Evolutionary conservation across 495 filamentous ascomycete genomes (phyloP).

Genomic region (Penicillium longicatenatum): DNA sequence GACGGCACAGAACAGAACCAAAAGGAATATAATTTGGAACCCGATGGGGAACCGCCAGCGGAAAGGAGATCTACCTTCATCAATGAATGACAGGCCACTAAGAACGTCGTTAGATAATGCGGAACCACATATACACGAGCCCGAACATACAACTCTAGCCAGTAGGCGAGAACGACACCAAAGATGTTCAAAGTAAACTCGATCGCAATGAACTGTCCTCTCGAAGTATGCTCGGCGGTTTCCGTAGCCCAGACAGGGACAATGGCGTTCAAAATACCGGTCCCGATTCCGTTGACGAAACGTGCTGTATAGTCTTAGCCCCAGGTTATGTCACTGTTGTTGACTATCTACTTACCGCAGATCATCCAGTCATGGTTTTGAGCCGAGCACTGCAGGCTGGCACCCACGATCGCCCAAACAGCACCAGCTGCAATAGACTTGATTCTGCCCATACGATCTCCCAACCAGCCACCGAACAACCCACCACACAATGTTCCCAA

Average conservation of each 20-base stretch:
- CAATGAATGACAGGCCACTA: constrained; percentile 56
- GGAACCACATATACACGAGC: neutral
- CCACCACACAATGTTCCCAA: constrained; percentile 65
- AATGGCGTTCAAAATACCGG: constrained; percentile 71
- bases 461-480: constrained; percentile 61
- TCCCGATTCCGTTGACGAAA: constrained; percentile 68
- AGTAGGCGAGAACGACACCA: constrained; percentile 72
- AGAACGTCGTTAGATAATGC: constrained; percentile 27
- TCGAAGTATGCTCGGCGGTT: constrained; percentile 65
- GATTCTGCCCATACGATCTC: constrained; percentile 63
- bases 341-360: constrained; percentile 45
- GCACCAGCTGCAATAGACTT: constrained; percentile 60
- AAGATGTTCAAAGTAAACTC: constrained; percentile 77
- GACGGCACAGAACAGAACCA: constrained; percentile 49
- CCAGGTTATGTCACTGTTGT: neutral
- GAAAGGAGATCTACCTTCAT: constrained; percentile 56
- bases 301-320: constrained; percentile 47
- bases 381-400: constrained; percentile 62
- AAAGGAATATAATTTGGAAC: constrained; percentile 67
- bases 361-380: constrained; percentile 72
- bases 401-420: constrained; percentile 59
- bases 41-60: constrained; percentile 72
- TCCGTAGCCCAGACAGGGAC: constrained; percentile 74
- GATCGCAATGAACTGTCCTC: constrained; percentile 71
- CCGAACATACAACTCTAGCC: constrained; percentile 63